These are phyloP conservation scores for Pelargonium fulgidum DNA, from an alignment of 441 rosid genomes.

Conservation along the genomic window DNA sequence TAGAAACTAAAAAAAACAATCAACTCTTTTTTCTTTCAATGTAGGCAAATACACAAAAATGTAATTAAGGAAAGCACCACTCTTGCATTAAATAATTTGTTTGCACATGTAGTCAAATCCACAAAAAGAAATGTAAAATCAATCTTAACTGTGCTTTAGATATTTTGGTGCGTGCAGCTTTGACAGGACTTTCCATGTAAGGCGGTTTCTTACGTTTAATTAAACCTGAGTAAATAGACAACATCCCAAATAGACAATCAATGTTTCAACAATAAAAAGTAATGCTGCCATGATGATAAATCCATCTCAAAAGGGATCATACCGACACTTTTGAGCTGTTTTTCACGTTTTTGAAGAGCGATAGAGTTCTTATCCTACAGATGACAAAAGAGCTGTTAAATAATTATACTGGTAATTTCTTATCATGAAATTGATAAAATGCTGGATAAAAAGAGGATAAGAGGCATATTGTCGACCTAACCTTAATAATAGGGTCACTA, in stretches of 20 bases:
- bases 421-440: conserved; percentile 1
- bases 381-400: conserved; percentile 16
- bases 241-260: conserved; percentile 16
- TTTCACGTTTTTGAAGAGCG: conserved; percentile 47
- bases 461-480: conserved; percentile 19
- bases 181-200: conserved; percentile 38
- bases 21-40: neutral
- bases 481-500: conserved; percentile 51
- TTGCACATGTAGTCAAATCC: neutral
- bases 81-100: neutral
- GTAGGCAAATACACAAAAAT: neutral
- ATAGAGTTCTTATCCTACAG: conserved; percentile 49
- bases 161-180: conserved; percentile 31
- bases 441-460: conserved; percentile 4
- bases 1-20: neutral
- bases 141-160: conserved; percentile 47
- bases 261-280: conserved; percentile 15
- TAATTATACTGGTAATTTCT: neutral
- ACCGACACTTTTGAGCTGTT: conserved; percentile 50
- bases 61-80: neutral
- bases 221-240: conserved; percentile 33
- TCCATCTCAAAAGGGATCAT: conserved; percentile 22
- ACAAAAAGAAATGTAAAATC: conserved; percentile 4
- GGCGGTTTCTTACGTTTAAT: conserved; percentile 53
- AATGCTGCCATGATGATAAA: conserved; percentile 14